Base-by-base conservation (phyloP, 2,329 filamentous ascomycete species). In the Plectosphaerella sp. region DNA sequence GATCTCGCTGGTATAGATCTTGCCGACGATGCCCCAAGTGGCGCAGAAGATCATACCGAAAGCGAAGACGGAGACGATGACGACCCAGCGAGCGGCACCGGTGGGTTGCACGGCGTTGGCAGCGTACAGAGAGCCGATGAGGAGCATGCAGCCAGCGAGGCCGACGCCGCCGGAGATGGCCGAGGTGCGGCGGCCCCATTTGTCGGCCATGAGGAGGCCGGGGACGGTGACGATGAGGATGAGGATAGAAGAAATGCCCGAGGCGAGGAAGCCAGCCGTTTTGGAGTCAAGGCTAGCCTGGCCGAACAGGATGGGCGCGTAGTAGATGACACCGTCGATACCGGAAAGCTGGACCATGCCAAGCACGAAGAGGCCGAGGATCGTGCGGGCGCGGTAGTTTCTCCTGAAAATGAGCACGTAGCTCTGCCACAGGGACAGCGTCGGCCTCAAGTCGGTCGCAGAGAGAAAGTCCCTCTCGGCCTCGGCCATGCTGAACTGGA, bases 291-390 rank as follows among this genome's bases (percentile, higher is more conserved):
- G 69, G 0, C 83, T 83, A 2, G 83, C 81, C 49, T 83, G 79
- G 22, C 74, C 66, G 57, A 87, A 87, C 0, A 87, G 70, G 0
- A 78, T 65, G 0, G 83, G 83, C 0, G 83, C 80, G 52, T 87
- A 87, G 74, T 83, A 86, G 22, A 84, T 70, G 5, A 86, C 75
- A 1, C 79, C 83, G 56, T 87, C 83, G 48, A 86, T 86, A 0
- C 83, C 82, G 25, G 72, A 79, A 0, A 86, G 66, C 58, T 87
- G 83, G 33, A 81, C 73, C 72, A 84, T 81, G 2, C 71, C 75
- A 62, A 86, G 75, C 49, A 84, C 63, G 54, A 84, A 84, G 0
- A 81, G 68, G 1, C 75, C 81, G 16, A 85, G 64, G 0, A 72
- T 62, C 0, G 79, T 82, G 3, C 74, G 70, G 5, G 67, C 66